phyloP scores from a whole-genome alignment of 306 rosid species.

The Cicer arietinum region DNA sequence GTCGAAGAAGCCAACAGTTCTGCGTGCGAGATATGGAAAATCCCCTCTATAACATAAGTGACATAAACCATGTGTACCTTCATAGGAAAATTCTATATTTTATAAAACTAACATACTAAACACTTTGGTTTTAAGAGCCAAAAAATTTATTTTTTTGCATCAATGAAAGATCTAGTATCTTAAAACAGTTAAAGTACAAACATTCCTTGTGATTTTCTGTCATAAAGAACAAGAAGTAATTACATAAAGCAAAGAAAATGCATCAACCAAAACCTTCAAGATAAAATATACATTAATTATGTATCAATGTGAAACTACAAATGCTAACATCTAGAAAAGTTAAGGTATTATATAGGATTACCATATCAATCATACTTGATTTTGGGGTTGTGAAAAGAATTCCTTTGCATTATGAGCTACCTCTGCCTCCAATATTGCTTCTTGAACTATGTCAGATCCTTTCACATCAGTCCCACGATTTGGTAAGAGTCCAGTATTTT shows the following conservation, averaged over 20 bases:
- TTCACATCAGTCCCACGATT: conserved; percentile 59
- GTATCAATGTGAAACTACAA: conserved; percentile 33
- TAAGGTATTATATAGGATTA: conserved; percentile 28
- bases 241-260: neutral
- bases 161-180: neutral
- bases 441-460: conserved; percentile 80
- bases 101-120: too few relatives aligned
- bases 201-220: conserved; percentile 9
- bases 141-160: neutral
- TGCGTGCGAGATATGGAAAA: too few relatives aligned
- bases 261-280: conserved; percentile 31
- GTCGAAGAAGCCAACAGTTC: too few relatives aligned
- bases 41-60: too few relatives aligned
- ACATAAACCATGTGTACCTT: too few relatives aligned
- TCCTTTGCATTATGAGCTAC: conserved; percentile 84
- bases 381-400: conserved; percentile 77
- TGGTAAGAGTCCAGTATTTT: conserved; percentile 71
- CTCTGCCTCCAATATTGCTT: conserved; percentile 89
- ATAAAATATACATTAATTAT: neutral
- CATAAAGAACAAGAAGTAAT: neutral
- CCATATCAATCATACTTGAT: conserved; percentile 51
- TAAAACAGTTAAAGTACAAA: neutral
- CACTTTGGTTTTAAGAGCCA: too few relatives aligned
- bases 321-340: conserved; percentile 26
- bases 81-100: too few relatives aligned